Base-by-base conservation (phyloP, 2,329 filamentous ascomycete species). In the Penicillium sumatraense region DNA sequence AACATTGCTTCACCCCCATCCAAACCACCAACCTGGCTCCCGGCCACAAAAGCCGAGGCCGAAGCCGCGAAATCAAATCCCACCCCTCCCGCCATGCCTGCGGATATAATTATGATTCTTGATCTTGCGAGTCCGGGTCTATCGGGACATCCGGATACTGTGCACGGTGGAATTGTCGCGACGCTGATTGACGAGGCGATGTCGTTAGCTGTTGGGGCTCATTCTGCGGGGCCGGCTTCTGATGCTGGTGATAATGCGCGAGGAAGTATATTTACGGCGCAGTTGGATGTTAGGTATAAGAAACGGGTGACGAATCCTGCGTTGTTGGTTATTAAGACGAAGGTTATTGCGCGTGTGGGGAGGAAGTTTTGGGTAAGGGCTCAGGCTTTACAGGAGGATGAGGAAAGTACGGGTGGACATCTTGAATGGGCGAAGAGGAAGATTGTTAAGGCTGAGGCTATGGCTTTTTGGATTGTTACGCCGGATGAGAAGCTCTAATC, bases 171-270 rank as follows among this genome's bases (percentile, higher is more conserved):
- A 14, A 62, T 78, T 29, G 59, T 75, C 11, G 72, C 74, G 24
- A 74, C 74, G 4, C 54, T 78, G 20, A 68, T 80, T 21, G 77
- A 80, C 53, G 77, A 80, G 62, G 68, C 73, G 21, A 78, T 79
- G 74, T 76, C 75, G 1, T 56, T 76, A 13, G 70, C 71, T 11
- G 68, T 76, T 24, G 68, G 70, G 51, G 56, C 69, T 23, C 71
- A 73, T 61, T 57, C 66, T 26, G 14, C 26, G 16, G 18, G 23
- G 5, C 7, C 38, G 2, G 23, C 13, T 2, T 23, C 27, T 2
- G 31, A 46, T 2, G 40, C 13, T 9, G 61, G 61, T 3, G 54
- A 59, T 38, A 63, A 67, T 20, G 64, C 69, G 11, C 65, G 68
- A 6, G 69, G 69, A 1, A 64, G 60, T 44, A 66, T 73, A 20